Base-by-base conservation (phyloP, 106 monocot genomes). In the Gastrodia elata region DNA sequence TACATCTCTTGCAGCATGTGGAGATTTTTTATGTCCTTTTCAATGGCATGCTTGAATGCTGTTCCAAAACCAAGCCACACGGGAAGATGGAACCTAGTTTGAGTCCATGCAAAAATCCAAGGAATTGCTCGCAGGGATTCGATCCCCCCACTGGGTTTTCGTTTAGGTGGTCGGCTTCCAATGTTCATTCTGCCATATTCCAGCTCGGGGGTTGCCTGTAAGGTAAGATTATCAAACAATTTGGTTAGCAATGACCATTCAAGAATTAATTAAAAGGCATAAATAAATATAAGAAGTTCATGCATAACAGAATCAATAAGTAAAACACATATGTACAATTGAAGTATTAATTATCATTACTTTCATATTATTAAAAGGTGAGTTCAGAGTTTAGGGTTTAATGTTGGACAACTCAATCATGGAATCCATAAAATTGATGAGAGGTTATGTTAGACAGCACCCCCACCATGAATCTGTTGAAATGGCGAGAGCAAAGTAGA, bases 41-140 rank as follows among this genome's bases (percentile, higher is more conserved):
- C 82, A 71, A 93, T 35, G 14, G 81, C 73, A 64, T 85, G 75
- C 73, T 88, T 88, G 80, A 98, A 93, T 32, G 98, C 98, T 38
- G 83, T 80, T 27, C 98, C 82, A 73, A 98, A 93, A 27, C 98
- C 98, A 68, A 98, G 93, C 98, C 98, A 98, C 30, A 98, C 98
- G 20, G 98, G 98, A 65, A 98, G 88, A 77, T 98, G 93, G 82
- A 98, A 98, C 52, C 98, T 79, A 32, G 93, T 98, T 71, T 98
- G 98, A 16, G 98, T 98, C 98, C 98, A 98, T 37, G 98, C 98
- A 88, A 98, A 98, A 14, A 98, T 98, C 98, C 98, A 98, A 32
- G 98, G 93, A 22, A 98, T 98, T 44, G 98, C 98, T 75, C 93
- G 90, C 15, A 98, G 83, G 18, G 98, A 83, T 80, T 98, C 98